Evolutionary conservation across 2,329 filamentous ascomycete genomes (phyloP), one percentile per base, ranked within the genome.

Genomic region (Clarireedia paspali): DNA sequence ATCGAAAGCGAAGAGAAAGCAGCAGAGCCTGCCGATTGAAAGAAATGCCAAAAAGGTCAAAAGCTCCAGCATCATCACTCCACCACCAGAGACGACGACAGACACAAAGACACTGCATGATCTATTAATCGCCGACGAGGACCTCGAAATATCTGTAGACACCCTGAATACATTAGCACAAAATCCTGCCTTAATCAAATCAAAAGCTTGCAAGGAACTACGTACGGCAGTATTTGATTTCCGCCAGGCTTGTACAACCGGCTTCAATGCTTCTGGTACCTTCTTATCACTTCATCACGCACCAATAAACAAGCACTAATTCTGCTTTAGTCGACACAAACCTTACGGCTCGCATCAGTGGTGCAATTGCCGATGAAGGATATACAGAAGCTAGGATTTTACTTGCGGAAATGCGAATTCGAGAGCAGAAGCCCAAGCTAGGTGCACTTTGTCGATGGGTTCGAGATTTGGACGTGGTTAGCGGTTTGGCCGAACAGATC

Each of bases 401-500:
- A 14, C 76, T 89, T 1, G 79, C 84, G 0, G 85, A 88, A 71
- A 88, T 88, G 85, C 76, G 79, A 30, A 82, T 88, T 17, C 74
- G 84, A n/a, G 73, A 75, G 3, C 77, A 88, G 59, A 77, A 80
- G 17, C 85, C 85, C 0, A 86, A 86, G 62, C 71, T 88, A 0
- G 85, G 85, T 20, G 83, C 85, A 1, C 70, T 88, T 6, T 88
- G 84, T 67, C 80, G 85, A 56, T 89, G 85, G 85, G 85, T 88
- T 4, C 78, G 85, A 56, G 84, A 87, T 64, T 72, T 88, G 26
- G 85, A 88, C 63, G 80, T 87, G 24, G 80, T 87, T 50, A 85
- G 81, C 61, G 84, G 84, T 1, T 70, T 87, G 6, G 82, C 82
- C 3, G 81, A 82, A 23, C 74, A 79, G 53, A 72, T 79, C 0